Conservation (phyloP, 768 basidiomycete genomes). For the Aureoboletus auriporus region DNA sequence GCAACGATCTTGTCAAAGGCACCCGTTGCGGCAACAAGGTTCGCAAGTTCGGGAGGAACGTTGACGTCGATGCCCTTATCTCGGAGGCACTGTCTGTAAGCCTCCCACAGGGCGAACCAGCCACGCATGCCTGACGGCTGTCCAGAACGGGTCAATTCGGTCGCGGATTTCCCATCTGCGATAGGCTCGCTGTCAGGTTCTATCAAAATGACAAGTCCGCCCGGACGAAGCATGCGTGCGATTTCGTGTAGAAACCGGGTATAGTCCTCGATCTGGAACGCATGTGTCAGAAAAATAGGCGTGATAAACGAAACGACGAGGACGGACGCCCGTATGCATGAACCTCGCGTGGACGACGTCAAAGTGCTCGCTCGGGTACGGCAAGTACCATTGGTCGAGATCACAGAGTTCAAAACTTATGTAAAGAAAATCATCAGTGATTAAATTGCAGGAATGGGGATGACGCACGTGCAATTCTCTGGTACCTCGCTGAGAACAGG, state of each 20-base stretch:
- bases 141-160: slow-evolving; percentile 29
- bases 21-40: slow-evolving; percentile 44
- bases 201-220: slow-evolving; percentile 64
- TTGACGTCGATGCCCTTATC: slow-evolving; percentile 51
- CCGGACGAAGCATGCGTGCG: slow-evolving; percentile 63
- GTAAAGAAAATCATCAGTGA: background rate
- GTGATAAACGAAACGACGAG: slow-evolving; percentile 1
- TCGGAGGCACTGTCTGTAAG: slow-evolving; percentile 52
- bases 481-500: slow-evolving; percentile 50
- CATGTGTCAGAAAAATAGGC: background rate
- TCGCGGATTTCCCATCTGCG: slow-evolving; percentile 40
- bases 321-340: slow-evolving; percentile 53
- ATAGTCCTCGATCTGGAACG: slow-evolving; percentile 56
- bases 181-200: slow-evolving; percentile 56
- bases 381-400: slow-evolving; percentile 54
- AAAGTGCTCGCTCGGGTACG: slow-evolving; percentile 60
- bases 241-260: slow-evolving; percentile 57
- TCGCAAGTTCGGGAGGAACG: slow-evolving; percentile 52
- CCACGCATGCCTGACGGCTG: slow-evolving; percentile 42
- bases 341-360: slow-evolving; percentile 69
- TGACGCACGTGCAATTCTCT: slow-evolving; percentile 67
- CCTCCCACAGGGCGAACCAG: slow-evolving; percentile 64
- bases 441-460: slow-evolving; percentile 1
- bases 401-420: slow-evolving; percentile 70
- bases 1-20: slow-evolving; percentile 55